Percentiles rank a stretch among this genome's conserved stretches.
Conservation (phyloP, 2,329 filamentous ascomycete genomes). For the Cercospora citrullina region DNA sequence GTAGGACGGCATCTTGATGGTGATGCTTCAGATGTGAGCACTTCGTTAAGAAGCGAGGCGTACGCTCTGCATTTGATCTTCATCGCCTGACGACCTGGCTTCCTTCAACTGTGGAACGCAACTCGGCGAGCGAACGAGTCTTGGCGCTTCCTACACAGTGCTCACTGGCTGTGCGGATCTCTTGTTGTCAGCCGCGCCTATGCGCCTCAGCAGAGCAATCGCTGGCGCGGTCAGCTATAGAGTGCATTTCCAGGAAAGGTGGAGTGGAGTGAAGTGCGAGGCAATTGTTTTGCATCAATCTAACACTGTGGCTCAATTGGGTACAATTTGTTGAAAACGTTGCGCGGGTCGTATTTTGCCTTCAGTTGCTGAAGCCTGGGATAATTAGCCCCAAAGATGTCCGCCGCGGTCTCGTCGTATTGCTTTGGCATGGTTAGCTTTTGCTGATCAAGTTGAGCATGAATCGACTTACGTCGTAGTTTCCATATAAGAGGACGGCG, state of each 20-base stretch:
- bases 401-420: not conserved
- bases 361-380: not conserved
- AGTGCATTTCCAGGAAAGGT: not conserved
- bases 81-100: not conserved
- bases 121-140: not conserved
- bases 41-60: not conserved
- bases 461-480: not conserved
- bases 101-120: not conserved
- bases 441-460: not conserved
- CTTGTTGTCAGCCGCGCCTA: not conserved
- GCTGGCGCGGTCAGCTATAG: not conserved
- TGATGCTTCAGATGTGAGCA: not conserved
- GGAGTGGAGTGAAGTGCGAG: not conserved
- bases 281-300: not conserved
- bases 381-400: not conserved
- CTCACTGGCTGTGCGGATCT: not conserved
- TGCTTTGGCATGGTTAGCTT: not conserved
- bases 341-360: not conserved
- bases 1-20: slow-evolving; percentile 24
- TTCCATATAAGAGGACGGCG: not conserved
- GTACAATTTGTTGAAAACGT: not conserved
- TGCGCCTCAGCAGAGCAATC: not conserved
- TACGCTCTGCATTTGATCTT: not conserved
- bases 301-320: not conserved
- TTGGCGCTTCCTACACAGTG: not conserved